phyloP scores from a whole-genome alignment of 2,329 filamentous ascomycete species.

The Graphium sp. region DNA sequence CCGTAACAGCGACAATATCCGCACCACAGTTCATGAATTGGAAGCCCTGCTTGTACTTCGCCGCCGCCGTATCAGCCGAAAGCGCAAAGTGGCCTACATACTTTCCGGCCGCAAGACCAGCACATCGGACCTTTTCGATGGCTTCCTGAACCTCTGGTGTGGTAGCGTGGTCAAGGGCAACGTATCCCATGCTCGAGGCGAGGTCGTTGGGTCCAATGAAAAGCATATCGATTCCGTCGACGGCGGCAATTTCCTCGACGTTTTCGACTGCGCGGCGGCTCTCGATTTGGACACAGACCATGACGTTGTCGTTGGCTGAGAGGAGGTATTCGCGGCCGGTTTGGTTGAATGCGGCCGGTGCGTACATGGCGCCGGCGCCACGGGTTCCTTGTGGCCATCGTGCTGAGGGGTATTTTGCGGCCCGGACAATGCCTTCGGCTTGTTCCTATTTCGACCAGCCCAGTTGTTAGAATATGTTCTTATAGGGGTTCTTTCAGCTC shows the following conservation, averaged over 20 bases:
- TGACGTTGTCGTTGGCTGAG: slow-evolving; percentile 17
- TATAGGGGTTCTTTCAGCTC: no score
- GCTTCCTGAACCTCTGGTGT: slow-evolving; percentile 15
- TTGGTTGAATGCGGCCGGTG: slow-evolving; percentile 10
- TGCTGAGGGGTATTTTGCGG: slow-evolving; percentile 11
- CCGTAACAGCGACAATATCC: slow-evolving; percentile 17
- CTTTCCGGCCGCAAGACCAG: slow-evolving; percentile 13
- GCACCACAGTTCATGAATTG: slow-evolving; percentile 19
- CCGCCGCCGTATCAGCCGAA: slow-evolving; percentile 12
- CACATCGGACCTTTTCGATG: slow-evolving; percentile 9
- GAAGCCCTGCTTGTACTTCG: slow-evolving; percentile 12
- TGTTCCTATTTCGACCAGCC: slow-evolving; percentile 14
- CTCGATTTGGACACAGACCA: slow-evolving; percentile 30
- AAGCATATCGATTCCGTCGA: slow-evolving; percentile 21
- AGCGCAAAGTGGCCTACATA: slow-evolving; percentile 16
- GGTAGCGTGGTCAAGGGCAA: slow-evolving; percentile 14
- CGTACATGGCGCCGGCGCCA: slow-evolving; percentile 12
- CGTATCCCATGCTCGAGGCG: slow-evolving; percentile 10
- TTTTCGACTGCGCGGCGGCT: slow-evolving; percentile 38
- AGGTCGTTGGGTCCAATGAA: slow-evolving; percentile 25
- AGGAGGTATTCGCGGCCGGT: slow-evolving; percentile 10
- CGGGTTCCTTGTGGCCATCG: slow-evolving; percentile 10
- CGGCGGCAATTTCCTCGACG: slow-evolving; percentile 34
- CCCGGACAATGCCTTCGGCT: slow-evolving; percentile 10
- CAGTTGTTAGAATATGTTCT: slow-evolving; percentile 9